phyloP scores from a whole-genome alignment of 1,139 yeast species.

The Neolecta irregularis region DNA sequence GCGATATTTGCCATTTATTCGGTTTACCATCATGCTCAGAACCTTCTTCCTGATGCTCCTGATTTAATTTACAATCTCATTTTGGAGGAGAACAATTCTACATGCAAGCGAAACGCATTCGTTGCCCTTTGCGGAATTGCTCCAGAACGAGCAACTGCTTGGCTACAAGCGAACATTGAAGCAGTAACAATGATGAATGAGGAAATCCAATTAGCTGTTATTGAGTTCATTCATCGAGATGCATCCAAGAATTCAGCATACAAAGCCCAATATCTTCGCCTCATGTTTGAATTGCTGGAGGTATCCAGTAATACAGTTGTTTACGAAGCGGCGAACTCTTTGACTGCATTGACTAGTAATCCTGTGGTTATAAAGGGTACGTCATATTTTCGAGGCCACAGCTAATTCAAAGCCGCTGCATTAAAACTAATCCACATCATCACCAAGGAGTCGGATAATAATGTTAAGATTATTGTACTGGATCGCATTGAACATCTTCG shows the following conservation, averaged over 20 bases:
- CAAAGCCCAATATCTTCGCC: constrained; percentile 33
- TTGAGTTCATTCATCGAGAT: constrained; percentile 82
- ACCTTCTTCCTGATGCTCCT: constrained; percentile 85
- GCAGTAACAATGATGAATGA: constrained; percentile 63
- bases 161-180: constrained; percentile 55
- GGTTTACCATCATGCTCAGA: constrained; percentile 58
- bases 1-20: constrained; percentile 85
- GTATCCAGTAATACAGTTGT: constrained; percentile 61
- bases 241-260: constrained; percentile 29
- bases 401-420: constrained; percentile 44
- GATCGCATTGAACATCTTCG: constrained; percentile 72
- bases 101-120: constrained; percentile 92
- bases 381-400: neutral
- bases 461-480: constrained; percentile 80
- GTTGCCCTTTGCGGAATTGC: constrained; percentile 70
- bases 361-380: constrained; percentile 41
- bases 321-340: constrained; percentile 82
- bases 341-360: constrained; percentile 55
- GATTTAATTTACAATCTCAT: constrained; percentile 63
- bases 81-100: constrained; percentile 73
- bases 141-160: constrained; percentile 71
- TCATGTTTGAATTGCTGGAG: constrained; percentile 60
- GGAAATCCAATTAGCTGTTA: constrained; percentile 70
- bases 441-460: constrained; percentile 80
- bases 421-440: constrained; percentile 77